These are phyloP conservation scores for Monosporascus sp. DNA, from an alignment of 2,329 filamentous ascomycete species.

Conservation along the genomic window DNA sequence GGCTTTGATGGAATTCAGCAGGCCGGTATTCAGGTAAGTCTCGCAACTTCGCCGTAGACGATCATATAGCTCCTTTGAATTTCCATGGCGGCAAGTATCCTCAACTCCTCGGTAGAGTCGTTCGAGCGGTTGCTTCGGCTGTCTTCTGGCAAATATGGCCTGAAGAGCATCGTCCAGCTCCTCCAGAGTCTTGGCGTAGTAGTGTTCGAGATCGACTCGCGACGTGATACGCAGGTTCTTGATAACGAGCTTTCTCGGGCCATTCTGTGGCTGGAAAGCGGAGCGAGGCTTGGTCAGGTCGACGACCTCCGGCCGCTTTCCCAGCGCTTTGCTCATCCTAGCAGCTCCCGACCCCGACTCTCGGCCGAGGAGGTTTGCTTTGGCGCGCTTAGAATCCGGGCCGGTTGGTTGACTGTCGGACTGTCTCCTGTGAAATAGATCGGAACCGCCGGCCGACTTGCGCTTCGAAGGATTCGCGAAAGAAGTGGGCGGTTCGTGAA, in stretches of 20 bases:
- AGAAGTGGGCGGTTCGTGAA: conserved; percentile 18
- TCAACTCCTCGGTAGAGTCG: conserved; percentile 87
- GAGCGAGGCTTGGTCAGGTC: conserved; percentile 39
- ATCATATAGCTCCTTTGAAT: conserved; percentile 61
- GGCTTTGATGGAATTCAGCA: conserved; percentile 51
- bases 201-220: conserved; percentile 59
- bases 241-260: conserved; percentile 82
- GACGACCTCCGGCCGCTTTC: conserved; percentile 35
- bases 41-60: conserved; percentile 63
- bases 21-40: conserved; percentile 55
- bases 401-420: conserved; percentile 3
- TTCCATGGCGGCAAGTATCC: conserved; percentile 78
- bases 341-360: conserved; percentile 10
- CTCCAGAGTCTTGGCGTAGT: conserved; percentile 69
- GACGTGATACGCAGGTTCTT: conserved; percentile 77
- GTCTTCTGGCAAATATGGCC: conserved; percentile 55
- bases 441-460: conserved; percentile 9
- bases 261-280: conserved; percentile 65
- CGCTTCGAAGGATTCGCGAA: conserved; percentile 21
- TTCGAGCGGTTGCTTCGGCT: conserved; percentile 65
- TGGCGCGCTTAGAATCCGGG: conserved; percentile 17
- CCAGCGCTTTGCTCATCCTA: conserved; percentile 22
- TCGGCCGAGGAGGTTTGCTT: conserved; percentile 4
- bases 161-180: conserved; percentile 70
- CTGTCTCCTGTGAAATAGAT: conserved; percentile 5